Evolutionary conservation across 163 green algal species (phyloP).

Genomic region (Picocystis sp.): DNA sequence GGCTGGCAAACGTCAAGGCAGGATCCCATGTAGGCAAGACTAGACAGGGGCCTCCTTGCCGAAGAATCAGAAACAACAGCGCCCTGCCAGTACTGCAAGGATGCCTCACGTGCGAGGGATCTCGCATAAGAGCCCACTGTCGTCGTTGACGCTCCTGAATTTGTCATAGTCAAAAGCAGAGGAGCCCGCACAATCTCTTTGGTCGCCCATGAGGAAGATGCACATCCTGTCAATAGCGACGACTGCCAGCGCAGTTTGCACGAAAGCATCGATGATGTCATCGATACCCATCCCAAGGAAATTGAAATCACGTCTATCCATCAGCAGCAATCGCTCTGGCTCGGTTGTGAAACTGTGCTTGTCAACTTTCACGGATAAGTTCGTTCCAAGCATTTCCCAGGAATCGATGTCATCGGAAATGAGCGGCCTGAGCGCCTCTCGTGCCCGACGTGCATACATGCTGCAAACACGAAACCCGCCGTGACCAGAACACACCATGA

Average conservation of each 20-base stretch:
- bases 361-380: slow-evolving; percentile 21
- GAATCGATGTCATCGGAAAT: slow-evolving; percentile 13
- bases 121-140: too few relatives aligned
- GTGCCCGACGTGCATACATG: slow-evolving; percentile 16
- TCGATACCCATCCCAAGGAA: slow-evolving; percentile 20
- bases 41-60: too few relatives aligned
- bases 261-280: slow-evolving; percentile 25
- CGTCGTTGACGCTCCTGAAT: too few relatives aligned
- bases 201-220: slow-evolving; percentile 16
- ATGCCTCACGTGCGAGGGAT: too few relatives aligned
- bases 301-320: slow-evolving; percentile 27
- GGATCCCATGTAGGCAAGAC: too few relatives aligned
- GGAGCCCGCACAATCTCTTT: slow-evolving; percentile 1
- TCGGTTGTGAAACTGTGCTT: slow-evolving; percentile 18
- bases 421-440: slow-evolving; percentile 14
- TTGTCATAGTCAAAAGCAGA: too few relatives aligned
- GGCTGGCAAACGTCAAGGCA: too few relatives aligned
- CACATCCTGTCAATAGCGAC: slow-evolving; percentile 14
- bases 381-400: slow-evolving; percentile 26
- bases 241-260: slow-evolving; percentile 20
- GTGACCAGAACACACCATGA: slow-evolving; percentile 13
- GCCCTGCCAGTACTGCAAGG: too few relatives aligned
- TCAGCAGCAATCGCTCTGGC: slow-evolving; percentile 22
- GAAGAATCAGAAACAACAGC: too few relatives aligned
- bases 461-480: slow-evolving; percentile 16